Conservation (phyloP, 495 filamentous ascomycete genomes). For the Cryomyces minteri region DNA sequence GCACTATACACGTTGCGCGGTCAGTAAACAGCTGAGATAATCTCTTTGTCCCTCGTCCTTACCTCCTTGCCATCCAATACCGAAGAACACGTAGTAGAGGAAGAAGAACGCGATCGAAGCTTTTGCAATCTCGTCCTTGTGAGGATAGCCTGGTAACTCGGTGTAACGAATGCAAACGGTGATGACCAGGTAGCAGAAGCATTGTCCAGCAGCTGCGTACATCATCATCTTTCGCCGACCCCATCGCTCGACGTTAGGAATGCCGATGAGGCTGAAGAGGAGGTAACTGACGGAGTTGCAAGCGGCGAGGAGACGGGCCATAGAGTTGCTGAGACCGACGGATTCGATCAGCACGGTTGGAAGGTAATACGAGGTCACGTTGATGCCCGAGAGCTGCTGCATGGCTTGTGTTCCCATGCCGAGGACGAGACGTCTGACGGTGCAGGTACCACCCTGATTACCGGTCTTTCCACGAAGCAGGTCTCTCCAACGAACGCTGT, state of each 20-base stretch:
- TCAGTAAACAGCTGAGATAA: no score
- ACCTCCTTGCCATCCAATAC: slow-evolving; percentile 14
- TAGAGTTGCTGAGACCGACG: slow-evolving; percentile 26
- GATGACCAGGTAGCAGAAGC: slow-evolving; percentile 35
- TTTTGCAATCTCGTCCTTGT: slow-evolving; percentile 13
- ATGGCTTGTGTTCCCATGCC: slow-evolving; percentile 33
- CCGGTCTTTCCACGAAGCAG: slow-evolving; percentile 23
- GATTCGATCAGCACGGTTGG: slow-evolving; percentile 32
- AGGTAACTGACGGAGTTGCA: slow-evolving; percentile 32
- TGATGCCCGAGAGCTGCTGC: slow-evolving; percentile 35
- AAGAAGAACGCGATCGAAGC: slow-evolving; percentile 23
- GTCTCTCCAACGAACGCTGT: slow-evolving; percentile 28
- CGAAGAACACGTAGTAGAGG: slow-evolving; percentile 17
- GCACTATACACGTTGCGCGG: background rate
- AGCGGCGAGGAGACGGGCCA: slow-evolving; percentile 31
- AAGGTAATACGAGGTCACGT: slow-evolving; percentile 27
- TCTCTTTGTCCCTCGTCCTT: no score
- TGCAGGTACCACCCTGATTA: slow-evolving; percentile 23
- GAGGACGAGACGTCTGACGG: slow-evolving; percentile 29
- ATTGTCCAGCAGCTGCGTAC: slow-evolving; percentile 28
- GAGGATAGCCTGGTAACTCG: slow-evolving; percentile 13
- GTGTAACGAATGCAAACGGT: slow-evolving; percentile 31
- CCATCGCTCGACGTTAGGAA: slow-evolving; percentile 29
- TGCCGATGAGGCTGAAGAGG: slow-evolving; percentile 26
- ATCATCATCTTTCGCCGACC: slow-evolving; percentile 35